Evolutionary conservation across 108 stramenopile species (phyloP), one percentile per base, ranked within the genome.

Genomic region (Fragilaria crotonensis): DNA sequence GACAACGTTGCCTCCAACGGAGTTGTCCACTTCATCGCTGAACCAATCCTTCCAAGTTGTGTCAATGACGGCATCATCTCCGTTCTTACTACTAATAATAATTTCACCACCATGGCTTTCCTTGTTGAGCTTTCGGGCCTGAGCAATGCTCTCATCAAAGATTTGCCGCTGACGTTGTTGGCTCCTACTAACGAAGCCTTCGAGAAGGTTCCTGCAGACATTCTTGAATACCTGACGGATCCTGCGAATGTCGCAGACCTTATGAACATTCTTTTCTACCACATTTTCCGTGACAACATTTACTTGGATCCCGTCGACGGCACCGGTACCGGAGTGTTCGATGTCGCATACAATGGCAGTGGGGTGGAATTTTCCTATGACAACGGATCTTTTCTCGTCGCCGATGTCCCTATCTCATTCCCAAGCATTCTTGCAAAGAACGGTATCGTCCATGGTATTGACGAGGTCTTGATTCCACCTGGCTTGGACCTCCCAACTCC

Each of bases 101-200:
- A 41, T 11, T 41, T 41, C 14, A 11, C 36, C 7, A 41, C 14
- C 7, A 11, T 41, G 14, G 7, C 36, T 11, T 11, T 11, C 7
- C 11, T 14, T 11, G 14, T 41, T 11, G 14, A 7, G 14, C 7
- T 11, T 41, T 7, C 36, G 7, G 36, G 36, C 7, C 7, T 41
- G 14, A 7, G 36, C 7, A 14, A 11, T 11, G 36, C 11, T 11
- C 36, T 41, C 14, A 14, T 14, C 11, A 41, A 7, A 41, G 11
- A 41, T 11, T 11, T 41, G 7, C 36, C 36, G 2, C 51, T 55
- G 20, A 68, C 67, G 5, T 22, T 68, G 17, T 68, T 68, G 48
- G 76, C 73, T 25, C 80, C 80, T 31, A 75, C 70, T 28, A 67
- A 76, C 64, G 70, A 46, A 0, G 79, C 79, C 1, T 81, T 81